Base-by-base conservation (phyloP, 352 stramenopile species). In the Phytophthora kernoviae region DNA sequence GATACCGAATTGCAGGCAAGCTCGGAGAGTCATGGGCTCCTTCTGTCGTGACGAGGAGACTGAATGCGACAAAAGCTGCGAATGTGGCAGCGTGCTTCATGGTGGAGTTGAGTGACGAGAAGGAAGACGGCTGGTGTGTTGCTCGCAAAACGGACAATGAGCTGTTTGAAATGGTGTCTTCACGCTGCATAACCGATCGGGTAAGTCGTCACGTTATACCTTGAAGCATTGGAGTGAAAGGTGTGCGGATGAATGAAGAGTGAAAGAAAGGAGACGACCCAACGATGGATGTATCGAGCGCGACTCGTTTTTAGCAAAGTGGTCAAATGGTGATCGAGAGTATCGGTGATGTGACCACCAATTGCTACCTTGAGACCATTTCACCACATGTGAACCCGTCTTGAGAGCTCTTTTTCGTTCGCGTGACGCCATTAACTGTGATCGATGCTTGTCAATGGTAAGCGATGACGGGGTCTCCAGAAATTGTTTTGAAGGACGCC, bases 41-140 rank as follows among this genome's bases (percentile, higher is more conserved):
- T 1, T 65, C 43, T 6, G 42, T 48, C 12, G 21, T 5, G 30
- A 61, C 44, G 4, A 66, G 39, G 21, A 69, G 26, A 36, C 54
- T 58, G 22, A 70, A 30, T 3, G 56, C 49, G 1, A 70, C 43
- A 26, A 66, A 51, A 17, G 32, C 55, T 15, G 44, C 44, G 39
- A 70, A 37, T 45, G 50, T 40, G 14, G 37, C 33, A n/a, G 56
- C 49, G 12, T 1, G 46, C 37, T 70, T 70, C 62, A 70, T 67
- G 5, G 18, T n/a, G n/a, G n/a, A n/a, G n/a, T n/a, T n/a, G n/a
- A n/a, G n/a, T 30, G 21, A 12, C 2, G 33, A n/a, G 33, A n/a
- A 12, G 9, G 33, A 39, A 47, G 33, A 5, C 2, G 30, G 27
- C 33, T 63, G 30, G 4, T 42, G 20, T 37, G 30, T 36, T 40